Base-by-base conservation (phyloP, 208 protist genomes). In the Leishmania martiniquensis region DNA sequence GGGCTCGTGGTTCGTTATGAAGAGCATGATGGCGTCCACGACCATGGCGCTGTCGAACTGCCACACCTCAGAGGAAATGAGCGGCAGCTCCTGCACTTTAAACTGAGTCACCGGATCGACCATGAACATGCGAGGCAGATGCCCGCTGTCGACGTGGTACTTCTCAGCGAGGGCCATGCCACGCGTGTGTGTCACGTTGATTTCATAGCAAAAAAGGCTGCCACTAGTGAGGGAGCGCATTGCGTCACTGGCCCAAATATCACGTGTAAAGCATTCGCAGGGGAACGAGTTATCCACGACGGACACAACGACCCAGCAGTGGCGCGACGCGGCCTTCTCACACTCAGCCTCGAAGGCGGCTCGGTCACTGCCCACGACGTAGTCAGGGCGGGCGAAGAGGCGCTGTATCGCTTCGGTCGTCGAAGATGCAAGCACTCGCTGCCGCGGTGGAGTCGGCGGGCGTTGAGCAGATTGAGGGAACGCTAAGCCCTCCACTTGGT, bases 301-400 rank as follows among this genome's bases (percentile, higher is more conserved):
- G 54, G 85, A 81, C 4, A 95, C 72, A 12, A 97, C 59, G 75
- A 97, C 78, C 91, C 93, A 97, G 63, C 84, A 85, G 70, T 93
- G 83, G 0, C 62, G 68, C 55, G 78, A 49, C 5, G 82, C 39
- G 1, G 89, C 87, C 45, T 72, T 75, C 17, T 47, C 32, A 78
- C 93, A 96, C 67, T 94, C 83, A 15, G 79, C 29, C 45, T 66
- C 52, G 42, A 95, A 84, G 7, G 83, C 66, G 25, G 59, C 69
- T 45, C 59, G 25, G 73, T 83, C 79, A 47, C 45, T 82, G 67
- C 68, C 68, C 75, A 52, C 75, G 4, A 95, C 93, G 78, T 92
- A 96, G 20, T 62, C 34, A 3, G 92, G 92, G 3, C 77, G 72
- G 12, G 79, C 47, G 67, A 92, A 95, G 22, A 93, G 72, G 5